Evolutionary conservation across 176 grass and related monocot genomes (phyloP).

Genomic region (bread wheat (Triticum aestivum)): DNA sequence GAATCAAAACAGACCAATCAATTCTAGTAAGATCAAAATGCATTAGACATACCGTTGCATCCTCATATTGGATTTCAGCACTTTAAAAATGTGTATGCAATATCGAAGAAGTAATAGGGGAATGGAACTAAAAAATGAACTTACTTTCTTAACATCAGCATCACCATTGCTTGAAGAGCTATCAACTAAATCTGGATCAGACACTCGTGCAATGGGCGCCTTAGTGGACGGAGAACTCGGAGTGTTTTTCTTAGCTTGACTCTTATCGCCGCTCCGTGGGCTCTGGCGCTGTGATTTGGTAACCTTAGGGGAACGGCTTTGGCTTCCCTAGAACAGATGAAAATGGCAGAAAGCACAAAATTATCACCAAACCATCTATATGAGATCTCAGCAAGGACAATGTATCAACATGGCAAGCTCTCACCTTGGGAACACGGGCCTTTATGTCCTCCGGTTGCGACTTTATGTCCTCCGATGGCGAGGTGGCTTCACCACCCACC

Average conservation of each 20-base stretch:
- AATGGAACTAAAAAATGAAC: not conserved
- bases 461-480: constrained; percentile 19
- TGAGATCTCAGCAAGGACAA: not conserved
- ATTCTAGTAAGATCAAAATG: constrained; percentile 8
- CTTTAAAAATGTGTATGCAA: not conserved
- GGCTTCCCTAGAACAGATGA: constrained; percentile 34
- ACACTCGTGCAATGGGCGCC: constrained; percentile 46
- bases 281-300: constrained; percentile 38
- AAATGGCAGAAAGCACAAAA: not conserved
- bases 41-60: not conserved
- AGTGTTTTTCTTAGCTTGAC: constrained; percentile 40
- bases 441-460: constrained; percentile 26
- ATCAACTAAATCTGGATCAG: constrained; percentile 44
- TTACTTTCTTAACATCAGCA: constrained; percentile 42
- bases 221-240: constrained; percentile 29
- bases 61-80: not conserved
- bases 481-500: constrained; percentile 49
- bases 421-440: constrained; percentile 39
- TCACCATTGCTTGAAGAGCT: constrained; percentile 34
- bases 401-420: not conserved
- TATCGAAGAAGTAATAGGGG: not conserved
- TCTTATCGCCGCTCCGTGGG: constrained; percentile 32
- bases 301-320: constrained; percentile 36
- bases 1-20: constrained; percentile 20
- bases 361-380: not conserved